Conservation (phyloP, 2,329 filamentous ascomycete species). For the Nothophoma quercina region DNA sequence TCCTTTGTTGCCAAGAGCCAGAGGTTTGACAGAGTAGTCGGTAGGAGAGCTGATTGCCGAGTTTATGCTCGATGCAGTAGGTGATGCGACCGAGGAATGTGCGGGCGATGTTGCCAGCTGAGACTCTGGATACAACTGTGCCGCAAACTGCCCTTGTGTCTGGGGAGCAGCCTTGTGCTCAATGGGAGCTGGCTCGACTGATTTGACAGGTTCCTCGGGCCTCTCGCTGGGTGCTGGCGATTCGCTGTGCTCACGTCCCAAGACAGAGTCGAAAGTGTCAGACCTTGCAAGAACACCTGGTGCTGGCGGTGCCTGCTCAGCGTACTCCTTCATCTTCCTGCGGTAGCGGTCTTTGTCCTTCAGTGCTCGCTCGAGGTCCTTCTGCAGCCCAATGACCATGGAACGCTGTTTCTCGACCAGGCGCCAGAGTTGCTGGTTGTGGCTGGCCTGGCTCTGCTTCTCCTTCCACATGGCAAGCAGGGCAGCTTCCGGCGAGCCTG, state of each 20-base stretch:
- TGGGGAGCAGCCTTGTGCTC: conserved; percentile 32
- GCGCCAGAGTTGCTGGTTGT: conserved; percentile 93
- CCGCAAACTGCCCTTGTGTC: conserved; percentile 11
- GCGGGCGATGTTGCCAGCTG: conserved; percentile 44
- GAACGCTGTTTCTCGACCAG: conserved; percentile 94
- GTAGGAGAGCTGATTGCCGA: conserved; percentile 44
- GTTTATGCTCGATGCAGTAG: conserved; percentile 30
- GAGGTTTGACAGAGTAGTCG: conserved; percentile 45
- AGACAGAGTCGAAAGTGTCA: conserved; percentile 43
- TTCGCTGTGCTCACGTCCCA: conserved; percentile 48
- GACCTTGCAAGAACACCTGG: conserved; percentile 45
- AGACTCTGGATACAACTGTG: conserved; percentile 36
- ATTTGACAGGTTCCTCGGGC: conserved; percentile 37
- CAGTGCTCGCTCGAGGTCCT: conserved; percentile 86
- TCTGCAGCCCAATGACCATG: conserved; percentile 93
- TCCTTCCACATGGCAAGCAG: conserved; percentile 90
- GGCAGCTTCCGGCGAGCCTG: conserved; percentile 87
- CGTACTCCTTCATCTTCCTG: conserved; percentile 83
- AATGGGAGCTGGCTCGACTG: conserved; percentile 21
- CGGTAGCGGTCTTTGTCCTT: conserved; percentile 96
- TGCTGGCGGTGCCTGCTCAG: conserved; percentile 55
- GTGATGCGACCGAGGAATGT: conserved; percentile 28
- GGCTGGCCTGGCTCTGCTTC: conserved; percentile 85
- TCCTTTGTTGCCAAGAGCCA: conserved; percentile 30
- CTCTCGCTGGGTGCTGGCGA: conserved; percentile 47